These are phyloP conservation scores for Phytophthora pini DNA, from an alignment of 352 stramenopile species.

Conservation along the genomic window DNA sequence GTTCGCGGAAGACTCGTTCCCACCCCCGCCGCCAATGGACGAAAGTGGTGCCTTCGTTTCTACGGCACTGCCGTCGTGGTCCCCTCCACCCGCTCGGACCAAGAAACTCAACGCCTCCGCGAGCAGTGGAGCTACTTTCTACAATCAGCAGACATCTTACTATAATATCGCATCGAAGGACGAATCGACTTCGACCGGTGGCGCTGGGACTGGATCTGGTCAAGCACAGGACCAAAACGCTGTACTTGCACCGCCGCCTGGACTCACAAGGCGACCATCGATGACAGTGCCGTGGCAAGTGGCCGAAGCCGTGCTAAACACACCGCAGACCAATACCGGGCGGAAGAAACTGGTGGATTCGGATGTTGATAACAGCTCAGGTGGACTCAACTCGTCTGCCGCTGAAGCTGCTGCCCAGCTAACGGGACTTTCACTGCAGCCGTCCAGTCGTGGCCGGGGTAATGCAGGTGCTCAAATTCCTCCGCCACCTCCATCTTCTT, in stretches of 20 bases:
- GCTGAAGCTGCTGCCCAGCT: conserved; percentile 74
- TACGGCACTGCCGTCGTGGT: conserved; percentile 80
- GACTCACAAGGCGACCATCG: conserved; percentile 74
- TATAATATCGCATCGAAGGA: conserved; percentile 75
- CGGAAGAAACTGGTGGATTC: conserved; percentile 74
- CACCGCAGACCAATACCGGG: conserved; percentile 68
- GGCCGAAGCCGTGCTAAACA: conserved; percentile 83
- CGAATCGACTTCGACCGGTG: conserved; percentile 36
- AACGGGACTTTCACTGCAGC: conserved; percentile 49
- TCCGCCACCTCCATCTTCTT: conserved; percentile 23
- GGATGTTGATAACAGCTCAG: conserved; percentile 42
- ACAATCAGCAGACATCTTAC: conserved; percentile 76
- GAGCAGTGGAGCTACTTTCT: conserved; percentile 54
- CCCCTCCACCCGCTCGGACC: conserved; percentile 64
- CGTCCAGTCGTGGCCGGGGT: conserved; percentile 53
- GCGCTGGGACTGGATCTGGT: conserved; percentile 9
- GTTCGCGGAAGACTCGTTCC: conserved; percentile 79
- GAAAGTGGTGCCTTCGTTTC: conserved; percentile 70
- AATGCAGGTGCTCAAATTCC: conserved; percentile 32
- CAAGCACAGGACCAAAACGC: conserved; percentile 68
- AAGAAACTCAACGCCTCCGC: conserved; percentile 71
- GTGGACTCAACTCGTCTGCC: conserved; percentile 61
- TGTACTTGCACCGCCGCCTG: conserved; percentile 69
- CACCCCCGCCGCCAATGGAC: conserved; percentile 70
- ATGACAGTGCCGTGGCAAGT: conserved; percentile 91